phyloP scores from a whole-genome alignment of 2,329 filamentous ascomycete species.

The Pseudogymnoascus sp. region DNA sequence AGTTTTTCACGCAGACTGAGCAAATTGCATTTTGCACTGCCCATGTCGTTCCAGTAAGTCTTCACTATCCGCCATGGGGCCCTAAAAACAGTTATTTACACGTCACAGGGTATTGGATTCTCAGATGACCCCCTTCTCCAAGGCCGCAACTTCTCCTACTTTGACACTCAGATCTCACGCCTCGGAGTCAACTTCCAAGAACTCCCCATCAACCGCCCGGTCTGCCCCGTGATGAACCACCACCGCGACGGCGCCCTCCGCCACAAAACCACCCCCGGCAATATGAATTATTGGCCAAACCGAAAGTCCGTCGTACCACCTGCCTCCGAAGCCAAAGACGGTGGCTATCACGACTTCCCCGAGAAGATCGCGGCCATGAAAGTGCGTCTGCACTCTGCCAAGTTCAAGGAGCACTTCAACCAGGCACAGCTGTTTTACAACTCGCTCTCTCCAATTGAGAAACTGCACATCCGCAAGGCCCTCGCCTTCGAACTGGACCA shows the following conservation, averaged over 20 bases:
- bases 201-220: slow-evolving; percentile 66
- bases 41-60: slow-evolving; percentile 70
- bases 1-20: slow-evolving; percentile 76
- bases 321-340: slow-evolving; percentile 47
- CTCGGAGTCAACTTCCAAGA: slow-evolving; percentile 70
- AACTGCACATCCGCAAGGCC: slow-evolving; percentile 51
- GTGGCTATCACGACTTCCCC: slow-evolving; percentile 61
- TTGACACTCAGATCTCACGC: slow-evolving; percentile 60
- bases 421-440: slow-evolving; percentile 82
- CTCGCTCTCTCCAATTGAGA: slow-evolving; percentile 59
- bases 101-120: slow-evolving; percentile 54
- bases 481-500: slow-evolving; percentile 69
- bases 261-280: slow-evolving; percentile 65
- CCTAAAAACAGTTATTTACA: slow-evolving; percentile 33
- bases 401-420: slow-evolving; percentile 69
- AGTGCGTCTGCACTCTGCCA: slow-evolving; percentile 56
- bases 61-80: slow-evolving; percentile 45
- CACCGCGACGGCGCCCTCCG: slow-evolving; percentile 67
- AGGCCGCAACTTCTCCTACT: slow-evolving; percentile 62
- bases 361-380: slow-evolving; percentile 63
- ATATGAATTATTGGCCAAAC: slow-evolving; percentile 75
- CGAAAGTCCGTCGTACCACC: slow-evolving; percentile 56
- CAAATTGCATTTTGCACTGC: slow-evolving; percentile 76
- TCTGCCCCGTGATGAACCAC: slow-evolving; percentile 67
- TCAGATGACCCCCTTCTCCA: slow-evolving; percentile 68